Conservation (phyloP, 352 stramenopile species). For the Globisporangium echinulatum region DNA sequence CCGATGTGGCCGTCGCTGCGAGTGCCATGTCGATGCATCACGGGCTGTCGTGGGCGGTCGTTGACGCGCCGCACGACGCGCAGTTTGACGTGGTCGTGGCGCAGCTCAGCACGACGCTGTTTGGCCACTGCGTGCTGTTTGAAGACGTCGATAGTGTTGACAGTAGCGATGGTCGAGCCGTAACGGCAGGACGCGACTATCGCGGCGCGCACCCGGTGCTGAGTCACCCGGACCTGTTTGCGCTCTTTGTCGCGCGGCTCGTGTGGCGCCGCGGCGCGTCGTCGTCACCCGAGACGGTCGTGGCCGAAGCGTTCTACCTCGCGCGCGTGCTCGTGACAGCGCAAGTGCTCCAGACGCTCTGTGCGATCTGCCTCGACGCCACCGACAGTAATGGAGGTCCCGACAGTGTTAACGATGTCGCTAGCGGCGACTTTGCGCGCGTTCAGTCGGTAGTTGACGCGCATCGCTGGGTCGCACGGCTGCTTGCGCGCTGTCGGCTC, state of each 20-base stretch:
- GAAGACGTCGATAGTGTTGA: constrained; percentile 16
- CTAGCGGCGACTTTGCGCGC: constrained; percentile 3
- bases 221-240: constrained; percentile 40
- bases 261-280: constrained; percentile 31
- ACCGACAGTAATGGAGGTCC: not conserved
- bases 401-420: constrained; percentile 1
- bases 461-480: constrained; percentile 37
- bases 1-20: constrained; percentile 31
- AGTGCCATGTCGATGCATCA: constrained; percentile 34
- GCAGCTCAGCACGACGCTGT: constrained; percentile 53
- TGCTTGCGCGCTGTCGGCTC: constrained; percentile 42
- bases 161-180: no score
- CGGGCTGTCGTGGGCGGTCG: constrained; percentile 34
- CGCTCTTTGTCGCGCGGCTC: constrained; percentile 46
- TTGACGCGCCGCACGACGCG: constrained; percentile 28
- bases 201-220: constrained; percentile 35
- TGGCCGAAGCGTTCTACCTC: constrained; percentile 52
- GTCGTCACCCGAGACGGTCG: constrained; percentile 23
- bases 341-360: constrained; percentile 51
- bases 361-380: constrained; percentile 21
- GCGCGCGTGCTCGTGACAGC: constrained; percentile 50
- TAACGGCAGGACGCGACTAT: constrained; percentile 5
- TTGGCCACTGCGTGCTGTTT: constrained; percentile 67
- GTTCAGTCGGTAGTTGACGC: constrained; percentile 59
- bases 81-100: constrained; percentile 43